Evolutionary conservation across 2,329 filamentous ascomycete species (phyloP).

Genomic region (Alternaria ethzedia): DNA sequence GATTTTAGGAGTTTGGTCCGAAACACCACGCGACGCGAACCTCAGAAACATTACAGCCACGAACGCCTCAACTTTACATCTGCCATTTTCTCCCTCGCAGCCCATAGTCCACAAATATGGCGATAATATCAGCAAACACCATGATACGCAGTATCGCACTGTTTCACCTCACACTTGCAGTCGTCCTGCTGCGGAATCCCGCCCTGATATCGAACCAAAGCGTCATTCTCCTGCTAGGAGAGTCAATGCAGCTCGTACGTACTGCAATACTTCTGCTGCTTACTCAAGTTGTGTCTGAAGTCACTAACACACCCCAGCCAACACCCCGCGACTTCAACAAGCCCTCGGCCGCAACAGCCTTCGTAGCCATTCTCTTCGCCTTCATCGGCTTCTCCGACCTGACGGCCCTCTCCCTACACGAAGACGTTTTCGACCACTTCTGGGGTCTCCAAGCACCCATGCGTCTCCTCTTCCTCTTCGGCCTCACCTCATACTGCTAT

Average conservation of each 20-base stretch:
- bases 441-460: constrained; percentile 64
- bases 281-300: background rate
- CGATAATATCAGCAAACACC: constrained; percentile 77
- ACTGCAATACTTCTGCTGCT: background rate
- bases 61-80: background rate
- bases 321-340: constrained; percentile 70
- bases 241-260: constrained; percentile 80
- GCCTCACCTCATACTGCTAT: constrained; percentile 69
- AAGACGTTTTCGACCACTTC: constrained; percentile 53
- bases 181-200: constrained; percentile 81
- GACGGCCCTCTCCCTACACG: constrained; percentile 53
- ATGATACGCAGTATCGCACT: constrained; percentile 83
- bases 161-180: constrained; percentile 83
- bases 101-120: constrained; percentile 63
- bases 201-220: constrained; percentile 76
- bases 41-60: background rate
- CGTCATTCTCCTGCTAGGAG: constrained; percentile 79
- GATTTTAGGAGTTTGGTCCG: constrained; percentile 22
- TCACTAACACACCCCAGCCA: constrained; percentile 56
- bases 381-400: constrained; percentile 60
- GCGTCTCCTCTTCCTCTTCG: constrained; percentile 69
- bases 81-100: background rate
- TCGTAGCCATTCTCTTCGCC: constrained; percentile 73
- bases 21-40: constrained; percentile 10
- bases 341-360: constrained; percentile 70